Conservation (phyloP, 2,329 filamentous ascomycete species). For the Fusarium praegraminearum region DNA sequence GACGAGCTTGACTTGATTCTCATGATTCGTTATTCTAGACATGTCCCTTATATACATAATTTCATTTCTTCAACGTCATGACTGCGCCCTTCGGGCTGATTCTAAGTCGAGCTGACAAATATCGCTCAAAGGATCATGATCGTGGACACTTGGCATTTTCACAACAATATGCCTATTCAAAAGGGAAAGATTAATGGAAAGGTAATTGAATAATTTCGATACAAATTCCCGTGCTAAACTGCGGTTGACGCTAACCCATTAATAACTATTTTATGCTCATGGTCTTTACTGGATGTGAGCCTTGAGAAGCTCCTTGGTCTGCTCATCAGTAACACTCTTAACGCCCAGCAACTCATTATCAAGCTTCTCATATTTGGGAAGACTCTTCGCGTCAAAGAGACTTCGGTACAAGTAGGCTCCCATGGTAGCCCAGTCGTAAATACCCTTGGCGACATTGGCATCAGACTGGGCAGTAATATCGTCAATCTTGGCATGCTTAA, state of each 20-base stretch:
- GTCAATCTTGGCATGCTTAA: slow-evolving; percentile 53
- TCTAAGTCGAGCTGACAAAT: slow-evolving; percentile 25
- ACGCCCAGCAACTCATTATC: slow-evolving; percentile 62
- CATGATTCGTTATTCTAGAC: fast-evolving
- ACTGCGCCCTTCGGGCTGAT: neutral
- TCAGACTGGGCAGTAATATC: slow-evolving; percentile 47
- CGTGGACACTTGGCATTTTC: no score
- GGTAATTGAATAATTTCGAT: neutral
- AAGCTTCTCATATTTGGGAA: slow-evolving; percentile 51
- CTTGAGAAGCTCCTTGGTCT: slow-evolving; percentile 53
- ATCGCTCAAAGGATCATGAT: neutral
- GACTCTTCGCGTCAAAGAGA: slow-evolving; percentile 51
- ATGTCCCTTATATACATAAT: fast-evolving
- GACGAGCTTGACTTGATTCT: fast-evolving
- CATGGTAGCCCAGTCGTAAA: slow-evolving; percentile 49
- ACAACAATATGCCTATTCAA: neutral
- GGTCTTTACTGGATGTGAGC: slow-evolving; percentile 26
- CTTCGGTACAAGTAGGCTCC: slow-evolving; percentile 50
- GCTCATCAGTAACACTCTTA: slow-evolving; percentile 55
- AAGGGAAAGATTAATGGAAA: fast-evolving
- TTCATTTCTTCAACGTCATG: slow-evolving; percentile 9
- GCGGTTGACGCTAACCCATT: no score
- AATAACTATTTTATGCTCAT: fast-evolving
- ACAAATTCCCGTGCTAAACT: no score
- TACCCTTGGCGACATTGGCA: slow-evolving; percentile 50